phyloP scores from a whole-genome alignment of 768 basidiomycete species.

The Russula sp. region DNA sequence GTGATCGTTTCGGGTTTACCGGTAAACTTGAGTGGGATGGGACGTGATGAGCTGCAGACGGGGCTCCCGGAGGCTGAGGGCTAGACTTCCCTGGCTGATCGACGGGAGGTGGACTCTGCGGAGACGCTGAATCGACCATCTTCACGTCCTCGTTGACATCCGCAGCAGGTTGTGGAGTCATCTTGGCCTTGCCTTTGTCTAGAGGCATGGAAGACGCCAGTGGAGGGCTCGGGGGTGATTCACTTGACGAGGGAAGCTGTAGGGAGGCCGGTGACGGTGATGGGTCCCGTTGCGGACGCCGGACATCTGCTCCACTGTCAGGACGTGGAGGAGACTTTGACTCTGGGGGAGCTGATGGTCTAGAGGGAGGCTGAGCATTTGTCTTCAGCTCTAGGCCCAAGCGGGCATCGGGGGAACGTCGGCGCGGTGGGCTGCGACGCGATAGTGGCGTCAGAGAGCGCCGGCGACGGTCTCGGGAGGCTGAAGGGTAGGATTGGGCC shows the following conservation, averaged over 20 bases:
- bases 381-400: neutral
- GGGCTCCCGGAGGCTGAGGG: conserved; percentile 8
- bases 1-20: conserved; percentile 9
- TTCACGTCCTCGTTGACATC: conserved; percentile 19
- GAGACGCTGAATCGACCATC: conserved; percentile 6
- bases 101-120: conserved; percentile 6
- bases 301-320: neutral
- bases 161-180: neutral
- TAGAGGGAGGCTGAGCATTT: neutral
- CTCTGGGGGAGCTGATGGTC: conserved; percentile 5
- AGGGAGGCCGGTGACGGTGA: conserved; percentile 10
- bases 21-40: neutral
- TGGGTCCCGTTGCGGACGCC: conserved; percentile 4
- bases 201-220: neutral
- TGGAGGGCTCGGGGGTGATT: neutral
- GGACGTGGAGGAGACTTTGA: neutral
- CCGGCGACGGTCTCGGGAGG: conserved; percentile 14
- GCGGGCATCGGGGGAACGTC: conserved; percentile 15
- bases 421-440: conserved; percentile 11
- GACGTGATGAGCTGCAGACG: neutral
- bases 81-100: conserved; percentile 14
- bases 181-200: conserved; percentile 21
- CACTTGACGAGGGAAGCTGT: neutral
- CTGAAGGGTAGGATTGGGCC: neutral
- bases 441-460: conserved; percentile 15